Evolutionary conservation across 495 filamentous ascomycete genomes (phyloP).

Genomic region (Thermothielavioides terrestris): DNA sequence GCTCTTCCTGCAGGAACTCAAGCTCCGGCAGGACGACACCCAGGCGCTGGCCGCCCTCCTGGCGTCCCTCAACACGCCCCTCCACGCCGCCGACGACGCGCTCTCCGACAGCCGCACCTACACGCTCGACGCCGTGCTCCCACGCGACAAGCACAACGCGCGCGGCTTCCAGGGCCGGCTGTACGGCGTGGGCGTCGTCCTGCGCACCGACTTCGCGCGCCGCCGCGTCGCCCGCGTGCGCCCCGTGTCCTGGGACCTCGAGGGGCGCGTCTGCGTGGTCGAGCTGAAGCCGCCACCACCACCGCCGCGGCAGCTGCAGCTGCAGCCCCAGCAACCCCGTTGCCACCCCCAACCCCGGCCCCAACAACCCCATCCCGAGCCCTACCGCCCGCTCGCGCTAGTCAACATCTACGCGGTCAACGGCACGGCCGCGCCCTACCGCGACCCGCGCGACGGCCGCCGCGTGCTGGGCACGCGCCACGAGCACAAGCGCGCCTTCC

Average conservation of each 20-base stretch:
- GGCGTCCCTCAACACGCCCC: constrained; percentile 24
- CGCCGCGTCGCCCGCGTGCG: constrained; percentile 12
- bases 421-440: constrained; percentile 41
- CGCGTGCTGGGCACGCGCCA: constrained; percentile 36
- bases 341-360: background rate
- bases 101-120: constrained; percentile 27
- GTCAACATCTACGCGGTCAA: constrained; percentile 47
- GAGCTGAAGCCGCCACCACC: constrained; percentile 19
- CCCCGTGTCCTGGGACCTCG: constrained; percentile 41
- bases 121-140: constrained; percentile 34
- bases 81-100: constrained; percentile 14
- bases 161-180: constrained; percentile 39
- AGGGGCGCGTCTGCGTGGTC: constrained; percentile 41
- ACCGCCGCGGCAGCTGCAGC: background rate
- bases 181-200: constrained; percentile 43
- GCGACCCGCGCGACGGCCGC: constrained; percentile 28
- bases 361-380: background rate
- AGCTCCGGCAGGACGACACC: constrained; percentile 33
- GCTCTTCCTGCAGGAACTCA: constrained; percentile 47
- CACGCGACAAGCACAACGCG: constrained; percentile 40
- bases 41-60: constrained; percentile 20
- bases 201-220: constrained; percentile 35
- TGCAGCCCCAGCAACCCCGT: background rate
- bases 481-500: constrained; percentile 41
- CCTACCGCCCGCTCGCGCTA: constrained; percentile 24